Conservation (phyloP, 2,329 filamentous ascomycete genomes). For the Sclerotinia borealis region DNA sequence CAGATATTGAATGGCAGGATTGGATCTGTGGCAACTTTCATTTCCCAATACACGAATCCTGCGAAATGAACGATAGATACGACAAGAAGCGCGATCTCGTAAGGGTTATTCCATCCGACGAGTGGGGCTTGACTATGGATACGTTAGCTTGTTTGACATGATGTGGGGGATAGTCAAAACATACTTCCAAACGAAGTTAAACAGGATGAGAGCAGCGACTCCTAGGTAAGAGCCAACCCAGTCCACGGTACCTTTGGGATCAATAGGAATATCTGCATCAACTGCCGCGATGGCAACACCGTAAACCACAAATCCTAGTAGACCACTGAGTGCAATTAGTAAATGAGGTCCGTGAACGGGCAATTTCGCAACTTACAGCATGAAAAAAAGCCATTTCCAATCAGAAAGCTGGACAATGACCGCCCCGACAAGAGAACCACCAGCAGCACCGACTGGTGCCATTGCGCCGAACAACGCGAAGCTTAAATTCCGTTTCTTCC, state of each 20-base stretch:
- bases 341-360: neutral
- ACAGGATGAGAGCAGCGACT: conserved; percentile 38
- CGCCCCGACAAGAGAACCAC: conserved; percentile 37
- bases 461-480: conserved; percentile 41
- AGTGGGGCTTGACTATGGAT: conserved; percentile 20
- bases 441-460: conserved; percentile 39
- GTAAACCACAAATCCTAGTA: conserved; percentile 6
- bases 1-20: conserved; percentile 26
- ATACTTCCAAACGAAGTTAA: conserved; percentile 48
- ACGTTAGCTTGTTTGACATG: neutral
- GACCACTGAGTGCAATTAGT: neutral
- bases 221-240: conserved; percentile 38
- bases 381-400: conserved; percentile 40
- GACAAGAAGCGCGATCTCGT: conserved; percentile 17
- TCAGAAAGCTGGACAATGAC: conserved; percentile 33
- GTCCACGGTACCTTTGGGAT: conserved; percentile 36
- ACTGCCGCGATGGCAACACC: conserved; percentile 1
- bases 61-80: conserved; percentile 15
- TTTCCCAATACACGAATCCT: conserved; percentile 20
- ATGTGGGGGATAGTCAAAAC: neutral
- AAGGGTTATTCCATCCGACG: conserved; percentile 21
- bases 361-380: conserved; percentile 24
- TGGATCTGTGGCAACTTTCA: conserved; percentile 15
- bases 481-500: conserved; percentile 38
- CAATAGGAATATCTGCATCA: conserved; percentile 2